Evolutionary conservation across 2,329 filamentous ascomycete species (phyloP), one percentile per base, ranked within the genome.

Genomic region (Chrysoporthe deuterocubensis): DNA sequence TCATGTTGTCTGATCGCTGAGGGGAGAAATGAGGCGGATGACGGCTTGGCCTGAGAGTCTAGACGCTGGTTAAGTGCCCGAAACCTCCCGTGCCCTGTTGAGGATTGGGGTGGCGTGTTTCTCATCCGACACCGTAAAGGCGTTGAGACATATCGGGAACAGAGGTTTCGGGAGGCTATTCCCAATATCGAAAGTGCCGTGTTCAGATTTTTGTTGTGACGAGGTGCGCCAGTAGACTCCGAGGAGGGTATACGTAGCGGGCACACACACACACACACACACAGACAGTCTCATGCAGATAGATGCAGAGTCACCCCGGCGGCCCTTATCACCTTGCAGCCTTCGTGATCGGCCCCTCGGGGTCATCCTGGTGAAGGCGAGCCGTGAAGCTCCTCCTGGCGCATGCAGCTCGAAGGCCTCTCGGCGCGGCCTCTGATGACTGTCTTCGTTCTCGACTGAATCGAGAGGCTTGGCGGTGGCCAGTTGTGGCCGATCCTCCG

Each of bases 141-240:
- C 16, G 50, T 54, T 54, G 62, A 54, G 57, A 46, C 66, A 65
- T 26, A 62, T 37, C 48, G 62, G 56, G 40, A 4, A 67, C 37
- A 21, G 60, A 44, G 37, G 48, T n/a, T 34, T 57, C 50, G 66
- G 62, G 66, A 50, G 64, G 50, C 58, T 61, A n/a, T 62, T 32
- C 58, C 62, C 48, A 65, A 44, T 50, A 57, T 64, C 66, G 66
- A 68, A 62, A 68, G 48, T 62, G 66, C 66, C 57, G 63, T 62
- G 26, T 42, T 44, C 40, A 9, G 11, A 59, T 43, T 1, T 14
- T 37, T 60, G 21, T 21, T 54, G 26, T 54, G 50, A 54, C 21
- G 50, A 34, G 26, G 2, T 7, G 26, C 11, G 50, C 21, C 50
- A 34, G 26, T 26, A 52, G 50, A 48, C 43, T 44, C 26, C 8